A percentile compares a stretch with the other conserved stretches of the same genome.
Conservation (phyloP, 306 rosid species). For the Astragalus membranaceus region DNA sequence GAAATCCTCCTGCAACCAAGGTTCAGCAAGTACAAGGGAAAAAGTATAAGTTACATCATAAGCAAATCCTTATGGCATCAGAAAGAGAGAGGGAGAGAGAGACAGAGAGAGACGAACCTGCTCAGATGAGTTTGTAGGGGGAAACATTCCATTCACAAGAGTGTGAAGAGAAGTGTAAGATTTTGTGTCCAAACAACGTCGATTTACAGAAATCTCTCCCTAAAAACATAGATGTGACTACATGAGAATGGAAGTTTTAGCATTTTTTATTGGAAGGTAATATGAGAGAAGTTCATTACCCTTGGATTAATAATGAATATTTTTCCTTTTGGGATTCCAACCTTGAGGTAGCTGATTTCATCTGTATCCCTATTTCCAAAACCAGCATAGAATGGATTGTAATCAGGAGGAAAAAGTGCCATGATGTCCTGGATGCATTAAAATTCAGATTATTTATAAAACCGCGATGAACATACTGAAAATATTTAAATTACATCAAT, state of each 20-base stretch:
- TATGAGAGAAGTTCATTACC: constrained; percentile 42
- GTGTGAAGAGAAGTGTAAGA: constrained; percentile 77
- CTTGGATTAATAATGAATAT: constrained; percentile 81
- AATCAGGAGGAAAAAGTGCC: constrained; percentile 80
- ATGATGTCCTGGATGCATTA: constrained; percentile 56
- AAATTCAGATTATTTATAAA: constrained; percentile 12
- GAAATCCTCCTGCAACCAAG: constrained; percentile 71
- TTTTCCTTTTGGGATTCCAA: constrained; percentile 89
- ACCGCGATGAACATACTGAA: constrained; percentile 3
- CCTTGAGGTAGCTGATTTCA: constrained; percentile 86
- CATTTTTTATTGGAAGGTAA: neutral
- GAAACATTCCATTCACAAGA: constrained; percentile 86
- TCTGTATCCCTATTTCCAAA: constrained; percentile 95
- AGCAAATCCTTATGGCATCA: neutral
- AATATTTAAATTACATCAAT: neutral
- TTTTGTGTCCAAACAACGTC: constrained; percentile 54
- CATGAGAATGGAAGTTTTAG: constrained; percentile 21
- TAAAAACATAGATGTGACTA: constrained; percentile 24
- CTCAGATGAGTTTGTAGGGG: constrained; percentile 51
- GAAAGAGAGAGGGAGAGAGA: neutral
- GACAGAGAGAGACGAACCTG: constrained; percentile 44
- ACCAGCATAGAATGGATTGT: constrained; percentile 97
- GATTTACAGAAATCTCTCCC: constrained; percentile 91
- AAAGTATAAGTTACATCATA: neutral
- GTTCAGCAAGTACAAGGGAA: constrained; percentile 5